Evolutionary conservation across 345 rosid species (phyloP), one percentile per base, ranked within the genome.

Genomic region (Aquilaria yunnanensis): DNA sequence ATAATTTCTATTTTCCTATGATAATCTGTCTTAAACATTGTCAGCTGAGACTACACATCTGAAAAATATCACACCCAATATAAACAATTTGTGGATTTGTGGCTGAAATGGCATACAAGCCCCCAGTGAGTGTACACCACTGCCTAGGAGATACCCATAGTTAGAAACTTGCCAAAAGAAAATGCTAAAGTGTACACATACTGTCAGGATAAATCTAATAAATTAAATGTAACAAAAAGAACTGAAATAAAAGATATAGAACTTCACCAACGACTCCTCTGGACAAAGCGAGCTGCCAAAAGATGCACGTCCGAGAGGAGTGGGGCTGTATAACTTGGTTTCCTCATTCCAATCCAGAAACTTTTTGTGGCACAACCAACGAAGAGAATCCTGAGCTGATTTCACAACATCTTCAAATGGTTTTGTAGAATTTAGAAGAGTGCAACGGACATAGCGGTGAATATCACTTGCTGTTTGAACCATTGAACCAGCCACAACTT

Each of bases 271-370:
- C 62, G 98, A 93, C 77, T 93, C 98, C 72, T 90, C 98, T 61
- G 98, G 98, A 78, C 92, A 83, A 68, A 93, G 90, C 67, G 98
- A 93, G 78, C 98, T 93, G 66, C 98, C 98, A 81, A 93, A 93
- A 74, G 98, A 67, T 67, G 96, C 98, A 74, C 89, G 92, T 60
- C 98, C 98, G 47, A 93, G 98, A 59, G 98, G 89, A 57, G 97
- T 86, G 57, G 89, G 70, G 70, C 83, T 74, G 64, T 90, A 93
- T 79, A 93, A 79, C 77, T 88, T 88, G 45, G 90, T 88, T 64
- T 90, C 92, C 71, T 93, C 94, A 80, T 84, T 84, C 98, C 98
- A 93, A 61, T 88, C 94, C 60, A 93, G 89, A 79, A 93, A 90
- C 67, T 85, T 93, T 74, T 66, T 78, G 64, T 83, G 94, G 75